phyloP scores from a whole-genome alignment of 164 flowering plant genomes.

The Hamamelis virginiana region DNA sequence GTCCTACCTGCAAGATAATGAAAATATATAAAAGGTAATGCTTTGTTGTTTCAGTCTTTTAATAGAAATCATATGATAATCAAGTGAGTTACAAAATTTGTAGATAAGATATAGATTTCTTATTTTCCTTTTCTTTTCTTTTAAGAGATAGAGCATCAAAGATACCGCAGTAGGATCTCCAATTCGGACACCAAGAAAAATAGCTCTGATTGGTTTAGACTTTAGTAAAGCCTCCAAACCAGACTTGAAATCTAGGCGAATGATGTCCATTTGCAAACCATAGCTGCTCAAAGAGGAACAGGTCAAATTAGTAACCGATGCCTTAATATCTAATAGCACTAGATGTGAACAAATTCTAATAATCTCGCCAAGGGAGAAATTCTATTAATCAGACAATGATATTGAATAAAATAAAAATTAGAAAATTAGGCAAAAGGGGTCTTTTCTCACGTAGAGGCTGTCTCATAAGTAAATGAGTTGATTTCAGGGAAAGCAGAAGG shows the following conservation, averaged over 20 bases:
- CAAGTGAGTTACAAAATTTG: background rate
- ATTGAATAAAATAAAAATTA: background rate
- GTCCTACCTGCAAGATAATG: constrained; percentile 75
- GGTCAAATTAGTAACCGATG: constrained; percentile 6
- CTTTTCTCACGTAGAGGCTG: constrained; percentile 58
- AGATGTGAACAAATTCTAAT: too few species aligned
- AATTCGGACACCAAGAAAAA: constrained; percentile 94
- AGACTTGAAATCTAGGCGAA: constrained; percentile 86
- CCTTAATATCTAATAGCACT: background rate
- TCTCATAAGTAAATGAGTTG: constrained; percentile 87
- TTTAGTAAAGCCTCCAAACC: constrained; percentile 88
- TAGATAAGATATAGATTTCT: background rate
- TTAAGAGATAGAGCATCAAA: background rate
- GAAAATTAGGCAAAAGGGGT: background rate
- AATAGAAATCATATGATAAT: background rate
- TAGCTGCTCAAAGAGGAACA: constrained; percentile 48
- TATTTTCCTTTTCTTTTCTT: background rate
- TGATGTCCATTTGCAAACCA: constrained; percentile 77
- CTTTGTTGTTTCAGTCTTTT: background rate
- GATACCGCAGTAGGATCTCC: constrained; percentile 99
- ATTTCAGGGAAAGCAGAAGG: constrained; percentile 86
- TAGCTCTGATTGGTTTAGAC: constrained; percentile 76
- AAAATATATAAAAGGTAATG: background rate
- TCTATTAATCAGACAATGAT: background rate
- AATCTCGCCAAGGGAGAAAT: too few species aligned